A percentile compares a stretch with the other conserved stretches of the same genome.
phyloP scores from a whole-genome alignment of 176 grass and related monocot genomes.

The Triticum urartu region DNA sequence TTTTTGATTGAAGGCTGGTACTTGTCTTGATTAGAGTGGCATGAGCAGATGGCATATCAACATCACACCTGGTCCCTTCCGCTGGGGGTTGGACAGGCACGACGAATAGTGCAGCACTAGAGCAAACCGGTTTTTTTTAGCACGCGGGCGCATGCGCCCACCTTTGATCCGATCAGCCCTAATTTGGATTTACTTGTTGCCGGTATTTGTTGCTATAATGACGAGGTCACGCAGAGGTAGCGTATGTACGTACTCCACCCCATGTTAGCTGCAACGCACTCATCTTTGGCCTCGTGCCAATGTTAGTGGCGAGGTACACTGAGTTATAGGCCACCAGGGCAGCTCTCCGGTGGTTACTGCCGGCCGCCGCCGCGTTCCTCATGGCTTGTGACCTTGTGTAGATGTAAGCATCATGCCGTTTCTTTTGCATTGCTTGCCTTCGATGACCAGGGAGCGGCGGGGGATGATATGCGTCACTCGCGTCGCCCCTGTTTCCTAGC shows the following conservation, averaged over 20 bases:
- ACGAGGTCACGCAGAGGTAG: neutral
- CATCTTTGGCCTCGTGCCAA: neutral
- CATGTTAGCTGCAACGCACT: neutral
- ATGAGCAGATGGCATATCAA: neutral
- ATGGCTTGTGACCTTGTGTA: too few relatives aligned
- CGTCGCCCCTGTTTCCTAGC: too few relatives aligned
- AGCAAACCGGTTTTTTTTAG: neutral
- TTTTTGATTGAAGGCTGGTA: neutral
- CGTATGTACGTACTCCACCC: neutral
- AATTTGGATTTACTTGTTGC: neutral
- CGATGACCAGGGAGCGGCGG: too few relatives aligned
- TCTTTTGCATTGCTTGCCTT: too few relatives aligned
- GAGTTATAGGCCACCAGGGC: too few relatives aligned
- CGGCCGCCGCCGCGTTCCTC: too few relatives aligned
- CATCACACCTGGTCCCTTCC: neutral
- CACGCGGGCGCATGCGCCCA: neutral
- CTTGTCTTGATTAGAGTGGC: slow-evolving; percentile 9
- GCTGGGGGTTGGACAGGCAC: neutral
- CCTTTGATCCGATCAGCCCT: neutral
- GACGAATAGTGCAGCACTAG: neutral
- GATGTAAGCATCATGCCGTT: too few relatives aligned
- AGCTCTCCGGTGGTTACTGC: too few relatives aligned
- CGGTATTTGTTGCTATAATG: neutral
- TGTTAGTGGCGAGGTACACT: neutral
- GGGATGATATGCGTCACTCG: too few relatives aligned